Evolutionary conservation across 2,329 filamentous ascomycete genomes (phyloP), one percentile per base, ranked within the genome.

Genomic region (Apiospora marii): DNA sequence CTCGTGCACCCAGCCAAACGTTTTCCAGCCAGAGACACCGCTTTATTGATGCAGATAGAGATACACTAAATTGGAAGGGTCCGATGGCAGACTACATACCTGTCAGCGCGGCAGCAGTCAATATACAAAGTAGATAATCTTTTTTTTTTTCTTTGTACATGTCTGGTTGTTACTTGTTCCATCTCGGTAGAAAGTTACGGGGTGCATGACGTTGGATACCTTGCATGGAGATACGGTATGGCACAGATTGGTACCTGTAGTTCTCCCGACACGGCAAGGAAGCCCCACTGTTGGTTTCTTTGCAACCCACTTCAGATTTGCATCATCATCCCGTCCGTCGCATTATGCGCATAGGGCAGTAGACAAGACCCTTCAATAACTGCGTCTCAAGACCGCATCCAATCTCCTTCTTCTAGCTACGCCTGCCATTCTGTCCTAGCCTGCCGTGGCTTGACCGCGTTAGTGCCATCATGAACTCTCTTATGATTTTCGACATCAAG

Each of bases 401-500:
- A 37, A 37, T 16, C 30, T 61, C 30, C 8, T 37, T 30, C 7
- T 61, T 22, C 53, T 34, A 34, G 53, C 27, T 16, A 34, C 27
- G 34, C 27, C 27, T 61, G 27, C 19, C 27, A 53, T 14, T 22
- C 53, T 14, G 53, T 13, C 13, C 34, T 8, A 34, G 14, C 16
- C 2, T 34, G 14, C 1, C 51, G 19, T 24, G 34, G 10, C 19
- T 64, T 24, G 19, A 12, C 10, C 5, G 12, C 34, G n/a, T 13
- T 13, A n/a, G 10, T 13, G 34, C 43, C 30, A 71, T 27, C 10
- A 77, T 77, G 77, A 72, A 73, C 49, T 72, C 73, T 2, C 58
- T 76, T 58, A 86, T 92, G 53, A 86, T 97, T 61, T 89, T 89
- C 71, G 95, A 98, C 76, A 91, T 98, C 74, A 88, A 93, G 78